These are phyloP conservation scores for Pichia inconspicua DNA, from an alignment of 1,139 yeast genomes.

Conservation along the genomic window DNA sequence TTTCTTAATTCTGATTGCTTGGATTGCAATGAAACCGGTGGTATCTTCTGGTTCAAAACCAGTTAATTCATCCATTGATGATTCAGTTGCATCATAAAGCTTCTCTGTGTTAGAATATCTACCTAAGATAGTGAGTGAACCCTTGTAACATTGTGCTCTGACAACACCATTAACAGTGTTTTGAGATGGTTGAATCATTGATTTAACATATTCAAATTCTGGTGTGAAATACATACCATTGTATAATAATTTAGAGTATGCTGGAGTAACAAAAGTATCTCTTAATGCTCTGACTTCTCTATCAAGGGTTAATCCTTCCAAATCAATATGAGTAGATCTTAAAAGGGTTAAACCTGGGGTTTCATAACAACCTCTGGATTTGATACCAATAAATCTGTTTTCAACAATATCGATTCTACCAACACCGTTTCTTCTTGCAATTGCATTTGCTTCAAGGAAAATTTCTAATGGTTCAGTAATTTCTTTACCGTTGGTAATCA, in stretches of 20 bases:
- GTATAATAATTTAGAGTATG: conserved; percentile 84
- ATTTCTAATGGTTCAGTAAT: conserved; percentile 85
- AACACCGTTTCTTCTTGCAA: conserved; percentile 98
- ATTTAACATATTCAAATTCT: conserved; percentile 91
- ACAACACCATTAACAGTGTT: conserved; percentile 93
- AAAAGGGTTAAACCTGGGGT: conserved; percentile 96
- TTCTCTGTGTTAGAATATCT: conserved; percentile 93
- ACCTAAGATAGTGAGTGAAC: conserved; percentile 74
- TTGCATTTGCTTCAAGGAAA: conserved; percentile 83
- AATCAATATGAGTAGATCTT: conserved; percentile 89
- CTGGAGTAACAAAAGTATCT: conserved; percentile 90
- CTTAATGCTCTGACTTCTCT: conserved; percentile 96
- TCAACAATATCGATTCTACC: conserved; percentile 99
- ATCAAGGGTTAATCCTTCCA: conserved; percentile 94
- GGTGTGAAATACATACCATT: conserved; percentile 98
- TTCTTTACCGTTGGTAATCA: conserved; percentile 55
- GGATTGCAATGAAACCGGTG: conserved; percentile 94
- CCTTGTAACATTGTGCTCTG: conserved; percentile 91
- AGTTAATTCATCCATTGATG: conserved; percentile 98
- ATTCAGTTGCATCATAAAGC: conserved; percentile 94
- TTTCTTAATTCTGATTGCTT: conserved; percentile 95
- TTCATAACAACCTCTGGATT: conserved; percentile 98
- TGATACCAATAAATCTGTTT: conserved; percentile 96
- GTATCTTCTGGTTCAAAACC: conserved; percentile 98
- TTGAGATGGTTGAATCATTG: conserved; percentile 92